phyloP scores from a whole-genome alignment of 257 asterid species.

The Leonotis leonurus region DNA sequence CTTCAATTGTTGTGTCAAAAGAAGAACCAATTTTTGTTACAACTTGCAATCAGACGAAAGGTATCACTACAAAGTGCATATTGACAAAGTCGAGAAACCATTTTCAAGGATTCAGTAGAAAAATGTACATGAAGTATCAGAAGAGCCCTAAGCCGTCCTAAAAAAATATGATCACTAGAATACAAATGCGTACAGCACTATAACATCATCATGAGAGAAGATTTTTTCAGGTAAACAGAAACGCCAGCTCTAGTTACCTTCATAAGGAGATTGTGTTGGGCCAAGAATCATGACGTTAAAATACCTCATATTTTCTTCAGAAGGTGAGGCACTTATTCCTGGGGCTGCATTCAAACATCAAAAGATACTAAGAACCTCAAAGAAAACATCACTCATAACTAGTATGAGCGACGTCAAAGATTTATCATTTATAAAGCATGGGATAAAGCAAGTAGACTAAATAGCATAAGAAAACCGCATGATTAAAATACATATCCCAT shows the following conservation, averaged over 20 bases:
- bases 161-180: not conserved
- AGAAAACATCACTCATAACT: not conserved
- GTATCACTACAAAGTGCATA: not conserved
- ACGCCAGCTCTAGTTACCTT: slow-evolving; percentile 44
- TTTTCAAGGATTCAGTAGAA: not conserved
- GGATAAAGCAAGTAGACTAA: not conserved
- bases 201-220: not conserved
- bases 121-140: not conserved
- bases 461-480: not conserved
- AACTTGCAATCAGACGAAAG: not conserved
- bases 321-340: slow-evolving; percentile 98
- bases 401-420: not conserved
- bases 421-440: not conserved
- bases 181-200: not conserved
- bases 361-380: not conserved
- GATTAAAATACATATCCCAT: not conserved
- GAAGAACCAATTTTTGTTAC: too few species aligned
- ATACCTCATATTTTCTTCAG: slow-evolving; percentile 94
- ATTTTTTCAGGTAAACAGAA: not conserved
- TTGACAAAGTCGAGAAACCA: not conserved
- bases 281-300: slow-evolving; percentile 99
- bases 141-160: not conserved
- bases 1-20: not conserved
- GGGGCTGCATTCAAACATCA: slow-evolving; percentile 66
- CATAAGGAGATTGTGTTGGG: slow-evolving; percentile 96